Conservation (phyloP, 2,329 filamentous ascomycete species). For the Thielaviopsis musarum region DNA sequence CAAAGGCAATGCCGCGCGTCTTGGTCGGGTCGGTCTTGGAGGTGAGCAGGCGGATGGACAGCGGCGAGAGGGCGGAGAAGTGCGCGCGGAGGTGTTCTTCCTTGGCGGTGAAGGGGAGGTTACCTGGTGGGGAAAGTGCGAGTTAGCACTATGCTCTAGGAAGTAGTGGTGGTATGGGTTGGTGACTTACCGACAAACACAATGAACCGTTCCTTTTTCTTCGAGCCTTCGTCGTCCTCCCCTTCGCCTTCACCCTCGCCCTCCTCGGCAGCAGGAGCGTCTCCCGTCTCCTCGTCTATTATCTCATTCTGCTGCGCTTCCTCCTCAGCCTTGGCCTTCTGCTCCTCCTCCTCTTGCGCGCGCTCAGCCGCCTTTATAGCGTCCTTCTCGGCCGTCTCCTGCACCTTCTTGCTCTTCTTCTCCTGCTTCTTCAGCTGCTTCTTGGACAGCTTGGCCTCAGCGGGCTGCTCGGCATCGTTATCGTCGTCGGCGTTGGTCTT, state of each 20-base stretch:
- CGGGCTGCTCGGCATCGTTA: slow-evolving; percentile 13
- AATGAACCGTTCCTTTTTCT: slow-evolving; percentile 45
- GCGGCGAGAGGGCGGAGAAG: slow-evolving; percentile 60
- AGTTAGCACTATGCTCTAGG: slow-evolving; percentile 16
- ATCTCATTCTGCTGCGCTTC: slow-evolving; percentile 18
- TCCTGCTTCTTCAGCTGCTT: slow-evolving; percentile 19
- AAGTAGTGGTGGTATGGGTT: slow-evolving; percentile 12
- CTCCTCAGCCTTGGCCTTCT: slow-evolving; percentile 13
- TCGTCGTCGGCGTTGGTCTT: slow-evolving; percentile 12
- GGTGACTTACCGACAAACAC: slow-evolving; percentile 50
- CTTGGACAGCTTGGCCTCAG: slow-evolving; percentile 14
- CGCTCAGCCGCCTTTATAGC: slow-evolving; percentile 13
- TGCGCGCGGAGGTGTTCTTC: slow-evolving; percentile 51
- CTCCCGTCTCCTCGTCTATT: slow-evolving; percentile 16
- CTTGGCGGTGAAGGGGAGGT: slow-evolving; percentile 75
- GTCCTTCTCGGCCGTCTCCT: slow-evolving; percentile 20
- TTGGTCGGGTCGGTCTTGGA: slow-evolving; percentile 44
- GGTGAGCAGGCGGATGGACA: slow-evolving; percentile 55
- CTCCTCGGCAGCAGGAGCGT: slow-evolving; percentile 14
- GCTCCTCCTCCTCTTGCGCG: slow-evolving; percentile 14
- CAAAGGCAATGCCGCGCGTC: slow-evolving; percentile 65
- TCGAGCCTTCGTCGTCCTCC: slow-evolving; percentile 15
- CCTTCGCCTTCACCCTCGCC: slow-evolving; percentile 17
- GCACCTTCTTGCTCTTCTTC: slow-evolving; percentile 17
- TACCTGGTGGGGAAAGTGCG: slow-evolving; percentile 36